Percentiles rank a stretch among this genome's conserved stretches.
phyloP scores from a whole-genome alignment of 306 rosid genomes.

The Luffa acutangula region DNA sequence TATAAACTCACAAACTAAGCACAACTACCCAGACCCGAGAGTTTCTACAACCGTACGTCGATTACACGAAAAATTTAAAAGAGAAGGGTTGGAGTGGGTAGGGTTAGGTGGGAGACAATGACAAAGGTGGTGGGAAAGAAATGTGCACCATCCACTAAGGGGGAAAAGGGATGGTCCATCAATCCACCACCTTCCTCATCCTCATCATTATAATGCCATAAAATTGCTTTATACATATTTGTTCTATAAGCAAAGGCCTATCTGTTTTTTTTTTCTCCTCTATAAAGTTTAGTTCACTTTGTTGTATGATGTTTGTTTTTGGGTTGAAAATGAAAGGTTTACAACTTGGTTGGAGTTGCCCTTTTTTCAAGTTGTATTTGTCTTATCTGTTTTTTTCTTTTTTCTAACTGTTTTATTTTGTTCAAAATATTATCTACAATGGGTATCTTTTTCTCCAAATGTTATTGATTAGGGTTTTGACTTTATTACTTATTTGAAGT shows the following conservation, averaged over 20 bases:
- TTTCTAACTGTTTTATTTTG: neutral
- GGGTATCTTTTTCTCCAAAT: neutral
- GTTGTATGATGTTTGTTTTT: neutral
- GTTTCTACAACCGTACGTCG: too few relatives aligned
- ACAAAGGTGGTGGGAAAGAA: neutral
- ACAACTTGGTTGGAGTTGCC: neutral
- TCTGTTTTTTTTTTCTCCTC: neutral
- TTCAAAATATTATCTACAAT: neutral
- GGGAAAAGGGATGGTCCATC: neutral
- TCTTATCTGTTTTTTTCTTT: neutral
- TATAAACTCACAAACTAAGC: neutral
- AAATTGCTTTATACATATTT: neutral
- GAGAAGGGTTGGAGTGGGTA: neutral
- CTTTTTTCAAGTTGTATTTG: neutral
- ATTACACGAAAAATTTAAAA: neutral
- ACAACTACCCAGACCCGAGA: neutral
- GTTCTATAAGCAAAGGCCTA: neutral
- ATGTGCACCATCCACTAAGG: neutral
- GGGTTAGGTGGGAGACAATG: constrained; percentile 4
- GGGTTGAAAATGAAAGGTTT: neutral
- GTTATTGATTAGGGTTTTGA: neutral
- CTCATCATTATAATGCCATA: neutral
- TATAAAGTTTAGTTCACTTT: neutral
- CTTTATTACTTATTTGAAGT: neutral
- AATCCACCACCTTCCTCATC: neutral